Evolutionary conservation across 2,329 filamentous ascomycete genomes (phyloP).

Genomic region (Trichoderma brevicompactum): DNA sequence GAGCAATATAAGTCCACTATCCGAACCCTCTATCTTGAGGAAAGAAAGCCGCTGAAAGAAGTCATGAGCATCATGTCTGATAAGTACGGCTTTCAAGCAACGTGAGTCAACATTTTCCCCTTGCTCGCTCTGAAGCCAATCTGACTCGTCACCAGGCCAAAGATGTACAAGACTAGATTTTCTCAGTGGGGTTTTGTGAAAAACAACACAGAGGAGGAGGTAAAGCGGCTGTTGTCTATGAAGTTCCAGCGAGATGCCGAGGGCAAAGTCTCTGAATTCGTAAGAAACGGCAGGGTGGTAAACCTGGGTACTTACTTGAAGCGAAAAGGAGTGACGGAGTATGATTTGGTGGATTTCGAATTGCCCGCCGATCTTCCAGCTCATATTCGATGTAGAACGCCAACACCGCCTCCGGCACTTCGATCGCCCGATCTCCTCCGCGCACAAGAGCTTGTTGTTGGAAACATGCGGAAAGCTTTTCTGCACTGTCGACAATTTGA

Average conservation of each 20-base stretch:
- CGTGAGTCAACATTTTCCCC: constrained; percentile 43
- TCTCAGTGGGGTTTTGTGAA: constrained; percentile 61
- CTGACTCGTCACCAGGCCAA: constrained; percentile 46
- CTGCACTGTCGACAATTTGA: constrained; percentile 51
- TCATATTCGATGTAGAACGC: constrained; percentile 51
- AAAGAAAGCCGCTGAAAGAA: constrained; percentile 56
- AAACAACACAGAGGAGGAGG: constrained; percentile 59
- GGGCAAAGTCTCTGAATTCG: constrained; percentile 58
- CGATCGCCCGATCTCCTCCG: constrained; percentile 50
- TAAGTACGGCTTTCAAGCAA: constrained; percentile 53
- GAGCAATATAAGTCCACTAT: constrained; percentile 54
- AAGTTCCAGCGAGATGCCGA: constrained; percentile 58
- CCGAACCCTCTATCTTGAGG: constrained; percentile 52
- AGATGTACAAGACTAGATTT: constrained; percentile 62
- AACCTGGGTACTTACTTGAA: constrained; percentile 58
- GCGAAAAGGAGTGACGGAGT: constrained; percentile 58
- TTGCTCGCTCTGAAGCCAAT: background rate
- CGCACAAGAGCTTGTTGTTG: constrained; percentile 50
- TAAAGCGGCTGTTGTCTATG: constrained; percentile 55
- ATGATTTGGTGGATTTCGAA: constrained; percentile 55
- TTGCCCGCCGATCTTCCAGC: constrained; percentile 48
- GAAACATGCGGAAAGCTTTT: constrained; percentile 51
- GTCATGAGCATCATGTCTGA: constrained; percentile 58
- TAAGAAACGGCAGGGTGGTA: constrained; percentile 57
- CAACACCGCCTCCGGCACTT: constrained; percentile 49